Percentiles rank a stretch among this genome's conserved stretches.
These are phyloP conservation scores for Boletus mariae DNA, from an alignment of 1,284 basidiomycete species.

Conservation along the genomic window DNA sequence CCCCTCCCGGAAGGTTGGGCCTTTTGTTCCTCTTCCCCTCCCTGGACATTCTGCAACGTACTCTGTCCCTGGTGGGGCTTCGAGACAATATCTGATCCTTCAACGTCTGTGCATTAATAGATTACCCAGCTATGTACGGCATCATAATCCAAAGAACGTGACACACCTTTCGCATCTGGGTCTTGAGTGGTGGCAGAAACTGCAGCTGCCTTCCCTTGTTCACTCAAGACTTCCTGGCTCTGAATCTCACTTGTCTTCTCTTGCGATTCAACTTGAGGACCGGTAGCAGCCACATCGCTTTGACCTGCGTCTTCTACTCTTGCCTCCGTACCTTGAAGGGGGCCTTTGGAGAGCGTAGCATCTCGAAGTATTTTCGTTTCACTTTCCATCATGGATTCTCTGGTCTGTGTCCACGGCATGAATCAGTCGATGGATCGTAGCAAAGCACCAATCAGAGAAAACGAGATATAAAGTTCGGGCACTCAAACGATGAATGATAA, in stretches of 20 bases:
- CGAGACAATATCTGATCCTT: not conserved
- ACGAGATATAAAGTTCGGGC: not conserved
- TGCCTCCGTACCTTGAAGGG: not conserved
- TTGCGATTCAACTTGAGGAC: not conserved
- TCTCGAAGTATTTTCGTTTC: slow-evolving; percentile 2
- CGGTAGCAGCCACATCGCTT: not conserved
- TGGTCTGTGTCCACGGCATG: slow-evolving; percentile 1
- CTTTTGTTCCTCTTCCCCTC: slow-evolving; percentile 3
- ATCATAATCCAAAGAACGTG: not conserved
- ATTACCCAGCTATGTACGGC: not conserved
- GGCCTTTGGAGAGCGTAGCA: not conserved
- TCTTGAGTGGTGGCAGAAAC: not conserved
- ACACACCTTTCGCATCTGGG: slow-evolving; percentile 10
- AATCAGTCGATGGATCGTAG: slow-evolving; percentile 9
- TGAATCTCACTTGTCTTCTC: not conserved
- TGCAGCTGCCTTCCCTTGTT: not conserved
- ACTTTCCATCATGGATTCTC: not conserved
- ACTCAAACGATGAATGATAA: not conserved
- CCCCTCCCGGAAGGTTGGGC: not conserved
- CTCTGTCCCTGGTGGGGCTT: not conserved
- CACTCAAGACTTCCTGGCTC: not conserved
- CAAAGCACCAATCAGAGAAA: not conserved
- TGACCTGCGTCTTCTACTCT: not conserved
- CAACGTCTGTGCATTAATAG: not conserved
- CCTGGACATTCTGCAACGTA: not conserved